Evolutionary conservation across 345 rosid genomes (phyloP).

Genomic region (Salix suchowensis): DNA sequence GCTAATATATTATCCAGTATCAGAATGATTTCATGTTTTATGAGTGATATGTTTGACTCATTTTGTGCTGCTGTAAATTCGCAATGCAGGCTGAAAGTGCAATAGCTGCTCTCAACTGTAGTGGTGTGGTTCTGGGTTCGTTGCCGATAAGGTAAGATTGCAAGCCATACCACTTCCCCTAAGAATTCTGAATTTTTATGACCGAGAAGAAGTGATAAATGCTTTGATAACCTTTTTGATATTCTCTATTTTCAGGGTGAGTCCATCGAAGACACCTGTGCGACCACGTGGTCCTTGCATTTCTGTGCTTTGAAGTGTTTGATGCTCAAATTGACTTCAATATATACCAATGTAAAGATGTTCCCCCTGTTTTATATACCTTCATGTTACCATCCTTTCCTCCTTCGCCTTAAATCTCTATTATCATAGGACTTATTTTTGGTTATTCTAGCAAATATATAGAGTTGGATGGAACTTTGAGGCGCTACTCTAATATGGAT

Average conservation of each 20-base stretch:
- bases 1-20: not conserved
- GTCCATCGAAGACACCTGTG: conserved; percentile 98
- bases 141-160: conserved; percentile 74
- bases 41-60: not conserved
- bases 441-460: conserved; percentile 15
- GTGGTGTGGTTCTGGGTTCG: conserved; percentile 77
- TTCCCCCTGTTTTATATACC: conserved; percentile 8
- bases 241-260: conserved; percentile 60
- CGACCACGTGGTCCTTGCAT: conserved; percentile 64
- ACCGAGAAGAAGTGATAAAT: not conserved
- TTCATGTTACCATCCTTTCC: conserved; percentile 8
- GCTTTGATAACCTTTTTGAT: not conserved
- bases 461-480: conserved; percentile 36
- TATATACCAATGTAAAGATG: not conserved
- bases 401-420: conserved; percentile 24
- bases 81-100: conserved; percentile 91
- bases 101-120: conserved; percentile 83
- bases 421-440: conserved; percentile 15
- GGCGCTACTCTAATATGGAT: not conserved
- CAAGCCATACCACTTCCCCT: not conserved
- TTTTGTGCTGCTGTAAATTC: not conserved
- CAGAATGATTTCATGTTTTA: not conserved
- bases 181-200: not conserved
- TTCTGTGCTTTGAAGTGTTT: not conserved
- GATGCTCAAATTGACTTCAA: not conserved